Evolutionary conservation across 1,284 basidiomycete species (phyloP).

Genomic region (Ganoderma boninense): DNA sequence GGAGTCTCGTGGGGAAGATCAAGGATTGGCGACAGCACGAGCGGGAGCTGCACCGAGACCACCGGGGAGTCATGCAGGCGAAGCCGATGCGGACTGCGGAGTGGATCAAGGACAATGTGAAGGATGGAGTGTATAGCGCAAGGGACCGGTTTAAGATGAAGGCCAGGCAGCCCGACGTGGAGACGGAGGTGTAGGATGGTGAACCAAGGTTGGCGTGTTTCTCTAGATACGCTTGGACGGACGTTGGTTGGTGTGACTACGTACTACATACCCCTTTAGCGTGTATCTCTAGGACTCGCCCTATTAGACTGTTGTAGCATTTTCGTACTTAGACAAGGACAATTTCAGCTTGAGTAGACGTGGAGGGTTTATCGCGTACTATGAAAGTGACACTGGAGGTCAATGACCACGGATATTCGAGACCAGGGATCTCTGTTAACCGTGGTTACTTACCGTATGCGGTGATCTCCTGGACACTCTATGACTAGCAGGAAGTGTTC

Average conservation of each 20-base stretch:
- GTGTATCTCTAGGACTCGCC: too few species aligned
- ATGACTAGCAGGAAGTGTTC: too few species aligned
- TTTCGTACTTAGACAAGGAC: too few species aligned
- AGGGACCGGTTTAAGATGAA: constrained; percentile 47
- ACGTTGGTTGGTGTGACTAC: not conserved
- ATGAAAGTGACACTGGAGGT: too few species aligned
- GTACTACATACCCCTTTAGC: too few species aligned
- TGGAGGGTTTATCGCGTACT: too few species aligned
- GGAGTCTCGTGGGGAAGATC: constrained; percentile 37
- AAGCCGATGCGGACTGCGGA: constrained; percentile 57
- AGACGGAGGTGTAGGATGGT: constrained; percentile 43
- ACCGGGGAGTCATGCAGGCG: constrained; percentile 59
- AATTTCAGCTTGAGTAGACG: too few species aligned
- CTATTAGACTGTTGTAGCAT: too few species aligned
- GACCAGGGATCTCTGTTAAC: too few species aligned
- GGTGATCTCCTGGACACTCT: too few species aligned
- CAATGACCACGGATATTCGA: too few species aligned
- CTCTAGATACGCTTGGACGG: not conserved
- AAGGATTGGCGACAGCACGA: constrained; percentile 50
- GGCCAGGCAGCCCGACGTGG: constrained; percentile 43
- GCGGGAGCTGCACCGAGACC: constrained; percentile 53
- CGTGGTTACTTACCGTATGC: too few species aligned
- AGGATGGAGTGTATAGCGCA: constrained; percentile 42
- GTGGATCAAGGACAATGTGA: constrained; percentile 58
- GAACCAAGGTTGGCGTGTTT: not conserved